Evolutionary conservation across 345 rosid genomes (phyloP).

Genomic region (Acer negundo): DNA sequence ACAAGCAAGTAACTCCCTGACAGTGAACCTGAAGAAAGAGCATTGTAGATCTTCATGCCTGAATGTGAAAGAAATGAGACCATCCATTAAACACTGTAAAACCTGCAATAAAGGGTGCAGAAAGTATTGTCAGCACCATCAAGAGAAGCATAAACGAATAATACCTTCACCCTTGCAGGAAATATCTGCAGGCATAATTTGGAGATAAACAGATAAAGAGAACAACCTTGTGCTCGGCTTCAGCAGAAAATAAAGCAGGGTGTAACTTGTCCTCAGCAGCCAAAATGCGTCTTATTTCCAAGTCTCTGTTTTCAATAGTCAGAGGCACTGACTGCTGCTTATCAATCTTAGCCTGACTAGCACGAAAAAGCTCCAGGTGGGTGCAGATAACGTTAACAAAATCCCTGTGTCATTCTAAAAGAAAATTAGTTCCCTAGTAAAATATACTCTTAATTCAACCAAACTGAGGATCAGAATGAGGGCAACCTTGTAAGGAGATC

Average conservation of each 20-base stretch:
- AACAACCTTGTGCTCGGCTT: constrained; percentile 92
- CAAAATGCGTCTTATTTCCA: constrained; percentile 62
- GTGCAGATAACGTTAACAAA: constrained; percentile 67
- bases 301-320: constrained; percentile 64
- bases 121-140: constrained; percentile 12
- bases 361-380: constrained; percentile 84
- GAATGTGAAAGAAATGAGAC: constrained; percentile 78
- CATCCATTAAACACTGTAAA: constrained; percentile 85
- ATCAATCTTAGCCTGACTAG: constrained; percentile 68
- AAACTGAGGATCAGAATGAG: constrained; percentile 13
- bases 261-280: constrained; percentile 83
- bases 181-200: constrained; percentile 3
- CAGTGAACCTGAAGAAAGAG: constrained; percentile 70
- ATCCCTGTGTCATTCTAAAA: constrained; percentile 70
- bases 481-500: constrained; percentile 84
- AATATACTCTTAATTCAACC: constrained; percentile 9
- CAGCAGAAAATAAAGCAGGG: constrained; percentile 91
- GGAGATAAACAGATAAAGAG: constrained; percentile 22
- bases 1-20: constrained; percentile 93
- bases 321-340: constrained; percentile 45
- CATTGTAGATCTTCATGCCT: constrained; percentile 88
- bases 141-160: constrained; percentile 15
- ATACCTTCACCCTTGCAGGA: not conserved
- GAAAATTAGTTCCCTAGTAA: constrained; percentile 34
- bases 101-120: constrained; percentile 53